phyloP scores from a whole-genome alignment of 139 green algal genomes.

The Closterium sp. region DNA sequence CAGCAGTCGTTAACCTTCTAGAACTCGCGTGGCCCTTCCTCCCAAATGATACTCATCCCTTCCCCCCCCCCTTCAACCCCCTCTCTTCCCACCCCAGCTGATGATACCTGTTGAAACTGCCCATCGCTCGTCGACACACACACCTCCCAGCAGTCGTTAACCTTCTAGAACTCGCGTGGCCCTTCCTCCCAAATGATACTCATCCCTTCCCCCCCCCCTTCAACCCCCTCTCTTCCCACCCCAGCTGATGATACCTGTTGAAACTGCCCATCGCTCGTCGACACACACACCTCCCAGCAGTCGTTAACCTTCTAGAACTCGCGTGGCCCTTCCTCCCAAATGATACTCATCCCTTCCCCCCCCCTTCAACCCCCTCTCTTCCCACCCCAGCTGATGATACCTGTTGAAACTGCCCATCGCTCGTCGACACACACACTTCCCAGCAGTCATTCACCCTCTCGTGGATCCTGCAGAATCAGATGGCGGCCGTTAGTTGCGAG shows the following conservation, averaged over 20 bases:
- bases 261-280: conserved; percentile 83
- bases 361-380: too few relatives aligned
- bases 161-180: conserved; percentile 55
- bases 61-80: too few relatives aligned
- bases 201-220: too few relatives aligned
- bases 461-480: conserved; percentile 67
- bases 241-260: conserved; percentile 68
- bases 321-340: too few relatives aligned
- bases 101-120: conserved; percentile 82
- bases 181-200: too few relatives aligned
- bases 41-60: too few relatives aligned
- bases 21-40: too few relatives aligned
- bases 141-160: conserved; percentile 95
- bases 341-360: too few relatives aligned
- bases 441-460: conserved; percentile 89
- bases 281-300: conserved; percentile 92
- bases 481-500: too few relatives aligned
- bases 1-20: too few relatives aligned
- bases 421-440: conserved; percentile 75
- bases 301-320: conserved; percentile 76
- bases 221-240: too few relatives aligned
- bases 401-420: conserved; percentile 90
- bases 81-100: not conserved
- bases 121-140: conserved; percentile 82
- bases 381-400: conserved; percentile 43